A percentile compares a stretch with the other conserved stretches of the same genome.
Evolutionary conservation across 805 yeast genomes (phyloP).

Genomic region (Schwanniomyces occidentalis): DNA sequence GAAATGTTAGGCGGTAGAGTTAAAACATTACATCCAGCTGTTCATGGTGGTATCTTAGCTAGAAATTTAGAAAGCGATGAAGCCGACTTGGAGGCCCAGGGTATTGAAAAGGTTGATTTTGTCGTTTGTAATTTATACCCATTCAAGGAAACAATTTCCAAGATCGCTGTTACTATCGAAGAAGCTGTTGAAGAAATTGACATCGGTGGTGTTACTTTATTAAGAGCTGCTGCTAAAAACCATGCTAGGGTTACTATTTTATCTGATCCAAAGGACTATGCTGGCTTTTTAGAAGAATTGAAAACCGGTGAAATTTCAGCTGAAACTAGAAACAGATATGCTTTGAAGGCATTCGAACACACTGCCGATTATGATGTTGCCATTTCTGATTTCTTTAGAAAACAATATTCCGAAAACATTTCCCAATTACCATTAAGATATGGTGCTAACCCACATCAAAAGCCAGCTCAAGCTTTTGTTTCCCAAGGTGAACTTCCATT

Average conservation of each 20-base stretch:
- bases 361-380: slow-evolving; percentile 97
- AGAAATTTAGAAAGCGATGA: slow-evolving; percentile 91
- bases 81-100: slow-evolving; percentile 81
- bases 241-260: slow-evolving; percentile 94
- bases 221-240: slow-evolving; percentile 98
- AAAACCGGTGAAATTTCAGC: slow-evolving; percentile 68
- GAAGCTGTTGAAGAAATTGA: slow-evolving; percentile 99
- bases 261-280: slow-evolving; percentile 93
- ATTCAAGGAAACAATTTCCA: slow-evolving; percentile 94
- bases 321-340: slow-evolving; percentile 77
- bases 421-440: slow-evolving; percentile 94
- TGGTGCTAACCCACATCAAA: slow-evolving; percentile 99
- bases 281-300: slow-evolving; percentile 82
- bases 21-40: slow-evolving; percentile 97
- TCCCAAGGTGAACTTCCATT: slow-evolving; percentile 87
- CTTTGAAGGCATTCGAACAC: slow-evolving; percentile 96
- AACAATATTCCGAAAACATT: slow-evolving; percentile 86
- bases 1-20: slow-evolving; percentile 99
- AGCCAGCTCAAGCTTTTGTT: slow-evolving; percentile 97
- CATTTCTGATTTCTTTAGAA: slow-evolving; percentile 95
- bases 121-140: slow-evolving; percentile 98
- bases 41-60: slow-evolving; percentile 96
- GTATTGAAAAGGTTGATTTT: slow-evolving; percentile 92
- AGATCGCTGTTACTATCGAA: slow-evolving; percentile 89
- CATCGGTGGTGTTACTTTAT: slow-evolving; percentile 93